Evolutionary conservation across 2,329 filamentous ascomycete genomes (phyloP).

Genomic region (Alternaria burnsii): DNA sequence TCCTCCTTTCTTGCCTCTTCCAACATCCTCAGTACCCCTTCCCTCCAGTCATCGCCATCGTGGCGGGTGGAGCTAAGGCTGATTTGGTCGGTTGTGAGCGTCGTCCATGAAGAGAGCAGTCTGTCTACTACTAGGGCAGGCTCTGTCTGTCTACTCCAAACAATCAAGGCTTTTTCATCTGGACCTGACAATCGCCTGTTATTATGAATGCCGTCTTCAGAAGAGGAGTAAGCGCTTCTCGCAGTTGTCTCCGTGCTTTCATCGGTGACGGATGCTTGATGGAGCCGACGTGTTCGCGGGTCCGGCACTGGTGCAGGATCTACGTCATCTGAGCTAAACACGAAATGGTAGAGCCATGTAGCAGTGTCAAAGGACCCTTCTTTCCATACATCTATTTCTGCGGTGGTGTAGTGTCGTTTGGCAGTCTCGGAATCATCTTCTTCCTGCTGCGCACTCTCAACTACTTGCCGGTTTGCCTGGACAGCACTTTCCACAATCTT

Average conservation of each 20-base stretch:
- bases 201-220: not conserved
- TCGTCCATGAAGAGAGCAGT: conserved; percentile 27
- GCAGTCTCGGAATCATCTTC: conserved; percentile 7
- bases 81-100: conserved; percentile 18
- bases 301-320: not conserved
- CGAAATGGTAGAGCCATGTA: conserved; percentile 32
- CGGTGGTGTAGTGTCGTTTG: conserved; percentile 6
- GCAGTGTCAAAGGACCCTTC: conserved; percentile 27
- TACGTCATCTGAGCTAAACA: conserved; percentile 15
- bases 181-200: not conserved
- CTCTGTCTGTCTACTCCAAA: conserved; percentile 19
- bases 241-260: not conserved
- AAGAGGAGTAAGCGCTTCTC: not conserved
- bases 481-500: conserved; percentile 29
- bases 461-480: conserved; percentile 23
- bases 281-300: not conserved
- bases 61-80: conserved; percentile 13
- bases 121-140: conserved; percentile 23
- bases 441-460: conserved; percentile 26
- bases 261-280: conserved; percentile 10
- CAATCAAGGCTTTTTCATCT: conserved; percentile 5
- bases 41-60: conserved; percentile 7
- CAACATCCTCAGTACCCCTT: not conserved
- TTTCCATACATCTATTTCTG: conserved; percentile 20
- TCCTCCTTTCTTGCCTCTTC: conserved; percentile 3